Evolutionary conservation across 2,329 filamentous ascomycete species (phyloP), one percentile per base, ranked within the genome.

Genomic region (Saccharata proteae): DNA sequence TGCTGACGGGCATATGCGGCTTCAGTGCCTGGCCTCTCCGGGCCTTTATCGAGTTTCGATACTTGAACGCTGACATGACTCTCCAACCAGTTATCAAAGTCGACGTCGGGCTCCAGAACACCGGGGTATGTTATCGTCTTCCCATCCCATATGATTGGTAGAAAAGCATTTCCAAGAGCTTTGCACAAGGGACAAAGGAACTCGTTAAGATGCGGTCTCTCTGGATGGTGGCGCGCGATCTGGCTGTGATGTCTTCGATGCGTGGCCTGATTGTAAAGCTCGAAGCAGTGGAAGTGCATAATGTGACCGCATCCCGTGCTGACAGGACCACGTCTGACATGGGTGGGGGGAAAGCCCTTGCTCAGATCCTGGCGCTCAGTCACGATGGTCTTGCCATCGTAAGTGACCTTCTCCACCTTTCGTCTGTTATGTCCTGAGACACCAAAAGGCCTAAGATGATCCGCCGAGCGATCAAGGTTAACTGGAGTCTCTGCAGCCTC

Each of bases 131-230:
- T 73, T 49, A 93, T 82, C 44, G 92, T 82, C 47, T 92, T 79
- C 16, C 81, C 81, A 51, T 86, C 92, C 90, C 90, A 98, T 21
- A 93, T 77, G 39, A 98, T 84, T 0, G 92, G 92, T 21, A 98
- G 55, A 58, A 98, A 98, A 0, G 83, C 74, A 50, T 98, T 98
- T 3, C 90, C 90, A 1, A 98, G 67, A 3, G 90, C 92, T 57
- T 98, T 98, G 63, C 90, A 98, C 1, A 98, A 66, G 2, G 90
- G 90, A 44, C 90, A 98, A 33, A 96, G 81, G 52, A 98, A 98
- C 46, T 98, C 90, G 40, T 92, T 80, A 25, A 72, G 65, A 13
- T 70, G 65, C 2, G 83, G 68, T 34, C 77, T 71, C 52, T 98
- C 92, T 0, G 90, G 90, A 45, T 96, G 90, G 45, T 93, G 83